These are phyloP conservation scores for Cytospora paraplurivora DNA, from an alignment of 2,329 filamentous ascomycete genomes.

Conservation along the genomic window DNA sequence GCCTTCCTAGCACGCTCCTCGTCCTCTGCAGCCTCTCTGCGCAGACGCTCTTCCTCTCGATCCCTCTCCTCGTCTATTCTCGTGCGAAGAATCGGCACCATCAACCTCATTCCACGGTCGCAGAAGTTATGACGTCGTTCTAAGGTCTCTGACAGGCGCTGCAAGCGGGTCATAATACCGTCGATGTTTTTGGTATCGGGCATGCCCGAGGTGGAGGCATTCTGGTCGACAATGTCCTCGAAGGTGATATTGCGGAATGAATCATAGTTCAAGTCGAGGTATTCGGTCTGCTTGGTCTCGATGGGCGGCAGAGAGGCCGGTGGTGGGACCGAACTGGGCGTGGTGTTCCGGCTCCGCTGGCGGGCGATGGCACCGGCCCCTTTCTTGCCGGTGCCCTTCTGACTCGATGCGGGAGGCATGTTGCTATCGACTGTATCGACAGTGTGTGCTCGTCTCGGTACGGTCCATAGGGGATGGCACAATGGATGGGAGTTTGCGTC, in stretches of 20 bases:
- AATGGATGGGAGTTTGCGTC: neutral
- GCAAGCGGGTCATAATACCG: constrained; percentile 64
- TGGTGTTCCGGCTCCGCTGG: constrained; percentile 77
- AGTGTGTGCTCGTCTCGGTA: neutral
- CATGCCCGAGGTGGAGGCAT: constrained; percentile 57
- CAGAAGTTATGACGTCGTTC: constrained; percentile 68
- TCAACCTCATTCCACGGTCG: constrained; percentile 72
- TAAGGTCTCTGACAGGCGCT: constrained; percentile 65
- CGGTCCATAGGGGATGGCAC: neutral
- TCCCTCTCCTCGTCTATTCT: constrained; percentile 56
- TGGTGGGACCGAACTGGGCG: constrained; percentile 60
- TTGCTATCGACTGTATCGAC: constrained; percentile 26
- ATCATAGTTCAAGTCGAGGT: constrained; percentile 65
- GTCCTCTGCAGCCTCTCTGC: constrained; percentile 50
- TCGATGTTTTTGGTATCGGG: constrained; percentile 67
- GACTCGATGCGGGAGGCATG: constrained; percentile 62
- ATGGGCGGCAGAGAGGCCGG: constrained; percentile 57
- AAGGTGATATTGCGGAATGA: constrained; percentile 62
- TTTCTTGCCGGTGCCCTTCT: constrained; percentile 69
- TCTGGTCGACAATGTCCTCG: constrained; percentile 70
- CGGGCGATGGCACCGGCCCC: constrained; percentile 59
- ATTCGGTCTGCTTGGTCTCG: constrained; percentile 61
- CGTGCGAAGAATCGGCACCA: constrained; percentile 67
- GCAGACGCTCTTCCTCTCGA: constrained; percentile 53
- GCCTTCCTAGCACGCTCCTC: constrained; percentile 51